These are phyloP conservation scores for Nematocida homosporus DNA, from an alignment of 371 early-diverging fungal genomes.

Conservation along the genomic window DNA sequence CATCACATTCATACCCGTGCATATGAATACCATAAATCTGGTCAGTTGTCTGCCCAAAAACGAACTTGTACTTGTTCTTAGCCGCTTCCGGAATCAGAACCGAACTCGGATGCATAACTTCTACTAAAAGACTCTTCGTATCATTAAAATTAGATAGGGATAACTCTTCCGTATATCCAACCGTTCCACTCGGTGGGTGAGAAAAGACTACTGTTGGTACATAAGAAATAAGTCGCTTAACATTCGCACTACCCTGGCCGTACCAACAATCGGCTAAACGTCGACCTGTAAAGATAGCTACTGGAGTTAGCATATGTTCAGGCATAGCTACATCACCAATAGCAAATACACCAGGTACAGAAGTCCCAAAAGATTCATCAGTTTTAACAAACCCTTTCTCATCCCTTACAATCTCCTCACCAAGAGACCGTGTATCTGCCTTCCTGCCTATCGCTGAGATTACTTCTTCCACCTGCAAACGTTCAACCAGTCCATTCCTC, in stretches of 20 bases:
- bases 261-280: slow-evolving; percentile 81
- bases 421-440: slow-evolving; percentile 73
- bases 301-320: slow-evolving; percentile 80
- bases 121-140: not conserved
- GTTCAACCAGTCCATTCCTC: not conserved
- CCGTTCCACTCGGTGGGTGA: slow-evolving; percentile 78
- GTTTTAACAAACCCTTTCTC: slow-evolving; percentile 76
- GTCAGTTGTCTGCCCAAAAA: slow-evolving; percentile 3
- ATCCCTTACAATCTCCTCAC: slow-evolving; percentile 69
- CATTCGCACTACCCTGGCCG: slow-evolving; percentile 72
- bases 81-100: not conserved
- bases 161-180: slow-evolving; percentile 77
- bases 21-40: slow-evolving; percentile 33
- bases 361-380: slow-evolving; percentile 74
- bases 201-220: slow-evolving; percentile 91
- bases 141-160: slow-evolving; percentile 66
- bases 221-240: slow-evolving; percentile 71
- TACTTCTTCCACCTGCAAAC: slow-evolving; percentile 65
- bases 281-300: slow-evolving; percentile 75
- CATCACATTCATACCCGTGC: slow-evolving; percentile 43
- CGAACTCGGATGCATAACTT: not conserved
- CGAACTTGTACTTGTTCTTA: slow-evolving; percentile 40
- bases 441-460: slow-evolving; percentile 75
- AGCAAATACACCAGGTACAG: slow-evolving; percentile 72
- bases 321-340: slow-evolving; percentile 85